Evolutionary conservation across 305 asterid species (phyloP).

Genomic region (Ilex paraguariensis): DNA sequence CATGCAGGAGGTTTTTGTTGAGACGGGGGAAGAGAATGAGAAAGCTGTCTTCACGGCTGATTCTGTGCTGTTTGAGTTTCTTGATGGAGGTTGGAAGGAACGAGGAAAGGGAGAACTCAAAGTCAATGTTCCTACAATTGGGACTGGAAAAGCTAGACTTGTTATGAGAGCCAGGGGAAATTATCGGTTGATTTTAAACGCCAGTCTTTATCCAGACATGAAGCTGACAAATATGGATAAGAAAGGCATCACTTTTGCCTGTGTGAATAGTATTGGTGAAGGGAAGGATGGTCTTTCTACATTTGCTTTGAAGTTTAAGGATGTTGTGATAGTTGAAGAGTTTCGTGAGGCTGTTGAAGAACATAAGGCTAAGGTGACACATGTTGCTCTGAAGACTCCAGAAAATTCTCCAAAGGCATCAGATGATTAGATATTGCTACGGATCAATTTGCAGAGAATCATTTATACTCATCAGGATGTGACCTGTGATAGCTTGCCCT

Average conservation of each 20-base stretch:
- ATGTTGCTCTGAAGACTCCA: conserved; percentile 52
- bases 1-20: conserved; percentile 61
- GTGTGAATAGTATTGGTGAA: conserved; percentile 70
- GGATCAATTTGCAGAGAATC: background rate
- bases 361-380: conserved; percentile 32
- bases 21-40: conserved; percentile 93
- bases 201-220: conserved; percentile 85
- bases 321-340: conserved; percentile 55
- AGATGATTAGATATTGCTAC: conserved; percentile 27
- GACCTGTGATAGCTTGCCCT: no score
- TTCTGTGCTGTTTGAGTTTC: conserved; percentile 64
- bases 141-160: conserved; percentile 65
- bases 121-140: conserved; percentile 56
- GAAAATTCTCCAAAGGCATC: conserved; percentile 72
- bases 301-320: conserved; percentile 83
- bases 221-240: conserved; percentile 91
- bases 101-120: conserved; percentile 92
- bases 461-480: no score
- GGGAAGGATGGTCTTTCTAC: conserved; percentile 72
- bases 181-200: conserved; percentile 75
- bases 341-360: conserved; percentile 54
- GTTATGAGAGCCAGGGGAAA: conserved; percentile 85
- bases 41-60: conserved; percentile 64
- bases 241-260: conserved; percentile 87
- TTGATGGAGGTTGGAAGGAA: conserved; percentile 89